A percentile compares a stretch with the other conserved stretches of the same genome.
Evolutionary conservation across 352 stramenopile genomes (phyloP).

Genomic region (Globisporangium cylindrosporum): DNA sequence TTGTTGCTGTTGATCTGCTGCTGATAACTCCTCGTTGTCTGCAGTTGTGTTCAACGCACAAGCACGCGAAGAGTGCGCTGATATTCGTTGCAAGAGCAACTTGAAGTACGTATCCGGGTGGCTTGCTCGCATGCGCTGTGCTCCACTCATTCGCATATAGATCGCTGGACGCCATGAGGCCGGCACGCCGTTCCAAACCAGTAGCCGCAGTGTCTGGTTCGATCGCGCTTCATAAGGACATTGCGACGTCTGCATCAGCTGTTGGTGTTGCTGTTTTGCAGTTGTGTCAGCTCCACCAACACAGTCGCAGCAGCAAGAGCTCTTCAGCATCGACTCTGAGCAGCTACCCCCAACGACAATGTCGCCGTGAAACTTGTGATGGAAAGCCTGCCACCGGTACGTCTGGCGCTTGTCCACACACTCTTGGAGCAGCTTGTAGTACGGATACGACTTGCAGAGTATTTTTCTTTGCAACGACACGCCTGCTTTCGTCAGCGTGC

Average conservation of each 20-base stretch:
- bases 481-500: constrained; percentile 12
- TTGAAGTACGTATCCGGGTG: constrained; percentile 36
- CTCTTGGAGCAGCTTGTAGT: constrained; percentile 46
- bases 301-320: neutral
- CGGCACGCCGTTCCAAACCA: constrained; percentile 57
- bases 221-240: constrained; percentile 13
- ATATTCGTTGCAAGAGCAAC: constrained; percentile 19
- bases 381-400: constrained; percentile 28
- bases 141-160: constrained; percentile 52
- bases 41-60: neutral
- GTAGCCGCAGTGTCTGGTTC: constrained; percentile 18
- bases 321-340: neutral
- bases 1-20: constrained; percentile 9
- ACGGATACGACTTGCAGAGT: constrained; percentile 32
- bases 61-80: neutral
- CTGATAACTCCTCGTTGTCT: neutral
- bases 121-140: constrained; percentile 15
- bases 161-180: constrained; percentile 32
- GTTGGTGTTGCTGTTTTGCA: neutral
- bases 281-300: neutral
- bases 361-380: neutral
- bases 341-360: neutral
- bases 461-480: constrained; percentile 13
- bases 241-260: neutral
- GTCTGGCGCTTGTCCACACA: constrained; percentile 41